Evolutionary conservation across 2,329 filamentous ascomycete genomes (phyloP).

Genomic region (Diaporthe sp.): DNA sequence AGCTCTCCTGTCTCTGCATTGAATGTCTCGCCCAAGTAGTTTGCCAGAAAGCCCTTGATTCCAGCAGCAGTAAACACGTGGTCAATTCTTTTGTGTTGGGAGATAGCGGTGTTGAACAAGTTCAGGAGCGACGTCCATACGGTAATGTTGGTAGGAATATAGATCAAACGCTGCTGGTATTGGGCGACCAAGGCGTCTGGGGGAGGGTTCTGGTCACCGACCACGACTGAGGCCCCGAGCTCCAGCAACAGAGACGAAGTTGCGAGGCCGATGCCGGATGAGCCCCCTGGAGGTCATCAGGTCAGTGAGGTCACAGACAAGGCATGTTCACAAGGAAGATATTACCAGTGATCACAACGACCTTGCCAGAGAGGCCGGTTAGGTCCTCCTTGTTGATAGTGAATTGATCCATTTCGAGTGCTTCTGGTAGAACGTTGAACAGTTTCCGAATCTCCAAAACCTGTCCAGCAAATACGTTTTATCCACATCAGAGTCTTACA

Average conservation of each 20-base stretch:
- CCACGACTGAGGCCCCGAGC: neutral
- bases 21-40: neutral
- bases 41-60: neutral
- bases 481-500: too few species aligned
- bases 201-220: neutral
- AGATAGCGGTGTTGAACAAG: neutral
- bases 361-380: neutral
- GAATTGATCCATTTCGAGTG: neutral
- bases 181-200: neutral
- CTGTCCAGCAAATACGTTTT: too few species aligned
- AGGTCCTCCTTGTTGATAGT: neutral
- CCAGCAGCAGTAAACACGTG: neutral
- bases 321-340: neutral
- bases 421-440: too few species aligned
- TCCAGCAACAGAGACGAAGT: neutral
- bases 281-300: neutral
- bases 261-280: neutral
- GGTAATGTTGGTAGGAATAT: neutral
- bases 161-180: neutral
- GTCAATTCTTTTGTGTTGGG: neutral
- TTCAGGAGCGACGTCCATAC: neutral
- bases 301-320: neutral
- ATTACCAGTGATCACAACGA: neutral
- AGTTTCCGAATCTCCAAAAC: too few species aligned
- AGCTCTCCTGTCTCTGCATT: neutral